Base-by-base conservation (phyloP, 2,329 filamentous ascomycete species). In the Talaromyces sp. region DNA sequence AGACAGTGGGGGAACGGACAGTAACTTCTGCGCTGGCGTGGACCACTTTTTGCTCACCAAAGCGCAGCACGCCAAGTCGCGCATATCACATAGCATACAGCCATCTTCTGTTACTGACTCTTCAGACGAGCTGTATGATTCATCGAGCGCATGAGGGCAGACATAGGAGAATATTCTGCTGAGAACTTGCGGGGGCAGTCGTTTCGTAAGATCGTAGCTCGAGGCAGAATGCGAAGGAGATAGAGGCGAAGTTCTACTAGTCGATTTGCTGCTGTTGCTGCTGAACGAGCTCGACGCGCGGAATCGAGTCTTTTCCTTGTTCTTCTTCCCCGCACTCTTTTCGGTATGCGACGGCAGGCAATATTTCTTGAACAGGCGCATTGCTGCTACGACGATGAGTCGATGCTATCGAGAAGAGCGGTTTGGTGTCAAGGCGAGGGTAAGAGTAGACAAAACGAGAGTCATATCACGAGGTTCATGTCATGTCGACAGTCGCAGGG, bases 11-110 rank as follows among this genome's bases (percentile, higher is more conserved):
- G 9, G 25, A 2, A 85, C 90, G 77, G 83, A 96, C 90, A 89
- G 80, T 62, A 87, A 71, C 35, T 80, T 76, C 68, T 84, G 83
- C 41, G 85, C 86, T n/a, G 83, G 78, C 31, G 78, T 73, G 69
- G 84, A 84, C 93, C 93, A 98, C 71, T 84, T 83, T 72, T 87
- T 87, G 76, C 87, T 91, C 60, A 92, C 91, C 74, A 87, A 84
- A 45, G 88, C 87, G 75, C 91, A 94, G 76, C 92, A 88, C 61
- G 92, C 88, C 64, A 97, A 85, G 77, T 97, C 93, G 70, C 93
- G 89, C 82, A 95, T 85, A 80, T 97, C 92, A 81, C 94, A 98
- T 70, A 96, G 88, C 90, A 95, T 94, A 81, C 94, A 98, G 64
- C 88, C 88, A 79, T 92, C 89, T 70, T 90, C 89, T 59, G 87